Evolutionary conservation across 495 filamentous ascomycete genomes (phyloP).

Genomic region (Thermothielavioides terrestris): DNA sequence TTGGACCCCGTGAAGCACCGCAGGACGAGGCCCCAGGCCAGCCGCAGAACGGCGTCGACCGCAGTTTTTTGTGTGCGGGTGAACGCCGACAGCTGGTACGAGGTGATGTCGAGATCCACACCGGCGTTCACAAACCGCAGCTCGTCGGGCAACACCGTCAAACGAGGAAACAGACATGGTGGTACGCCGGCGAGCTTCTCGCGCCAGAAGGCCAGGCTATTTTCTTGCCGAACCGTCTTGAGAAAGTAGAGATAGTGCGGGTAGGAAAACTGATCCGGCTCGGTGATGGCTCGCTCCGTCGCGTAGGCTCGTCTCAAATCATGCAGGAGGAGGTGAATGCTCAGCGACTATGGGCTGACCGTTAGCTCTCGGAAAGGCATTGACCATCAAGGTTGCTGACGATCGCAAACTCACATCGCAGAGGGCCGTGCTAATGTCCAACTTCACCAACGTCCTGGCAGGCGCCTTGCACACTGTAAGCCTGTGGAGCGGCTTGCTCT

Average conservation of each 20-base stretch:
- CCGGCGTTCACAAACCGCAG: constrained; percentile 26
- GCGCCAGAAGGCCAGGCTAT: constrained; percentile 35
- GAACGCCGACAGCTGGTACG: constrained; percentile 29
- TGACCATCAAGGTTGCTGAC: too few relatives aligned
- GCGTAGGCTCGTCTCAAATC: constrained; percentile 37
- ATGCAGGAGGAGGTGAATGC: constrained; percentile 34
- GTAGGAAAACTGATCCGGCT: constrained; percentile 27
- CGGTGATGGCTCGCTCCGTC: constrained; percentile 21
- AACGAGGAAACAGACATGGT: constrained; percentile 34
- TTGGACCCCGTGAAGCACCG: constrained; percentile 35
- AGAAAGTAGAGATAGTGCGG: constrained; percentile 34
- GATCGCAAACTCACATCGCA: constrained; percentile 27
- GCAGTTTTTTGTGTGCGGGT: constrained; percentile 25
- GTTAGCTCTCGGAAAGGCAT: not conserved
- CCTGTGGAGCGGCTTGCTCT: constrained; percentile 35
- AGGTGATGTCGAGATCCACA: constrained; percentile 31
- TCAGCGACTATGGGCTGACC: constrained; percentile 23
- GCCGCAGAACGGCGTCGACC: constrained; percentile 31
- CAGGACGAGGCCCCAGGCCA: constrained; percentile 40
- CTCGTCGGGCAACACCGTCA: constrained; percentile 17
- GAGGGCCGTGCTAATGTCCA: constrained; percentile 38
- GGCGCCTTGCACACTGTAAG: constrained; percentile 38
- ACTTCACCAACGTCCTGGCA: constrained; percentile 35
- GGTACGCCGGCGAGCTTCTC: constrained; percentile 27
- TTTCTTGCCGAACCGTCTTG: constrained; percentile 21